Evolutionary conservation across 805 yeast species (phyloP), one percentile per base, ranked within the genome.

Genomic region (Myxozyma neotropica): DNA sequence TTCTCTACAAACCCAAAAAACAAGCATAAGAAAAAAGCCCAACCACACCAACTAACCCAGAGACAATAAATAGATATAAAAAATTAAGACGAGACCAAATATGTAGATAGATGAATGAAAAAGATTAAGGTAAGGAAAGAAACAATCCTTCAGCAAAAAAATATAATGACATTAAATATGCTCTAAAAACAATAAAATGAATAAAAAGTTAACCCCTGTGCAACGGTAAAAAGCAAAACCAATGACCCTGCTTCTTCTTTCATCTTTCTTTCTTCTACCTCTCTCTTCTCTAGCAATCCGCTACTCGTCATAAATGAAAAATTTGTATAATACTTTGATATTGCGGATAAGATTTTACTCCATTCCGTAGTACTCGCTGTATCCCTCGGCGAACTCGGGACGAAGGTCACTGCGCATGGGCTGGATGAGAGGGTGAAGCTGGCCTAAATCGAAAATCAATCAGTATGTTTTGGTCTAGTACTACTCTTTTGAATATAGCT

Each of bases 331-430:
- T 21, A 27, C 24, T 38, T 17, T 19, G n/a, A 12, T 23, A 23
- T 13, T 23, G 42, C 17, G n/a, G 27, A 3, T 2, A 21, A 21
- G 13, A 19, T 26, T 48, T 59, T 62, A 59, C 40, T 60, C 64
- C 52, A 38, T 55, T 44, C 55, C 63, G 40, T 40, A 31, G 66
- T 62, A 60, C 59, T 62, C 66, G 50, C 55, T 45, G 58, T 60
- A 62, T 24, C 66, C 66, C 55, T 75, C 79, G n/a, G 80, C 78
- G 64, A 69, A 82, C 73, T 88, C 96, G 29, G 93, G 94, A 76
- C 96, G 84, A 73, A 89, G 76, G 70, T 89, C 95, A 2, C 92
- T 83, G 69, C 96, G 84, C 74, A 87, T 87, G 52, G 96, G 96
- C 48, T 82, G 89, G 58, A 88, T 92, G 69, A 89, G 79, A 12